Conservation (phyloP, 441 rosid genomes). For the Arabidopsis lyrata region DNA sequence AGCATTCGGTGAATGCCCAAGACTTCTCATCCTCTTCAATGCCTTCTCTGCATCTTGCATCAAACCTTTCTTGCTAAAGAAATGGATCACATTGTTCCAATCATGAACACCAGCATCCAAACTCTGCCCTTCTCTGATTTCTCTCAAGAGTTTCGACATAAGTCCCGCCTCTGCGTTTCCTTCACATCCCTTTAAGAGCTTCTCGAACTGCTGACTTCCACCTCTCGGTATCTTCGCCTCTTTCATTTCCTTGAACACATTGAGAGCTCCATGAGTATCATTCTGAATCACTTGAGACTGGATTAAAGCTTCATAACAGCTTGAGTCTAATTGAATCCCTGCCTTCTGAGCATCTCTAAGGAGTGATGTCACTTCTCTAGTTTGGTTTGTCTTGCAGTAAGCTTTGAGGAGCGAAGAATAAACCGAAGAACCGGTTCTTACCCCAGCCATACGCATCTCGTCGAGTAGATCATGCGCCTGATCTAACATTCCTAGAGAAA, state of each 20-base stretch:
- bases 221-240: constrained; percentile 64
- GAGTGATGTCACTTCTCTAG: constrained; percentile 68
- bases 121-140: constrained; percentile 80
- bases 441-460: constrained; percentile 83
- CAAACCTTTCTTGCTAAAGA: constrained; percentile 86
- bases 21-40: constrained; percentile 78
- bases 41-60: constrained; percentile 97
- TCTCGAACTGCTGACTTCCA: constrained; percentile 69
- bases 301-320: constrained; percentile 76
- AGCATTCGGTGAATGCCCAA: constrained; percentile 84
- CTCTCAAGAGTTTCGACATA: constrained; percentile 81
- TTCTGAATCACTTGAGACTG: constrained; percentile 62
- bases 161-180: constrained; percentile 67
- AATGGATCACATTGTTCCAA: constrained; percentile 90
- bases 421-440: constrained; percentile 68
- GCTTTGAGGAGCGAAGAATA: constrained; percentile 79
- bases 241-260: constrained; percentile 81
- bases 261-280: constrained; percentile 77
- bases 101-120: constrained; percentile 78
- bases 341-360: constrained; percentile 83
- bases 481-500: constrained; percentile 86
- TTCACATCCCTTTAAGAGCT: constrained; percentile 66
- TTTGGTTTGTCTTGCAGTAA: constrained; percentile 69
- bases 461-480: constrained; percentile 93
- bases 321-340: constrained; percentile 86